phyloP scores from a whole-genome alignment of 129 eudicot genomes.

The Flaveria trinervia region DNA sequence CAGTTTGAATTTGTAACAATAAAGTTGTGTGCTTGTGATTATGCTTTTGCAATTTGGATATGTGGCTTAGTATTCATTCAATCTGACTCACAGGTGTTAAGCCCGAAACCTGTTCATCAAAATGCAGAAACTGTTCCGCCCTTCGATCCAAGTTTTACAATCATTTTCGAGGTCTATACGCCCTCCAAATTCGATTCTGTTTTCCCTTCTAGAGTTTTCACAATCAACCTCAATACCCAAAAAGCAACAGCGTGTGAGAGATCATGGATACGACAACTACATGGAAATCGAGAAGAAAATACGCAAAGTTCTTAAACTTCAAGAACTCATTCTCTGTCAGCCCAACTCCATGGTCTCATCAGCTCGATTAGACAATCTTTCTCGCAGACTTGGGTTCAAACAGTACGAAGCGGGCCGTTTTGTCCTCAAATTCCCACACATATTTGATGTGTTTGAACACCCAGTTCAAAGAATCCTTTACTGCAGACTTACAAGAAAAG shows the following conservation, averaged over 20 bases:
- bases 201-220: constrained; percentile 46
- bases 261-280: constrained; percentile 83
- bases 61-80: not conserved
- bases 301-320: constrained; percentile 73
- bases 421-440: constrained; percentile 79
- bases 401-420: constrained; percentile 72
- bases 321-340: constrained; percentile 71
- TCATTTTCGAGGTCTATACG: constrained; percentile 8
- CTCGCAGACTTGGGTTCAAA: constrained; percentile 71
- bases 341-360: constrained; percentile 64
- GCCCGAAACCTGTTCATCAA: constrained; percentile 31
- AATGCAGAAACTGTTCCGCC: constrained; percentile 24
- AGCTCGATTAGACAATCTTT: constrained; percentile 70
- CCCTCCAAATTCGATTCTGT: not conserved
- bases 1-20: no score
- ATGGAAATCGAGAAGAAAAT: constrained; percentile 90
- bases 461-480: constrained; percentile 91
- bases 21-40: not conserved
- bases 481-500: constrained; percentile 70
- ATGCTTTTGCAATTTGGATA: not conserved
- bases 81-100: not conserved
- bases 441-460: constrained; percentile 87
- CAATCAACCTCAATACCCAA: constrained; percentile 87
- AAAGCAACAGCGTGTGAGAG: constrained; percentile 69
- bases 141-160: constrained; percentile 25